phyloP scores from a whole-genome alignment of 805 yeast species.

The Tetrapisispora iriomotensis region DNA sequence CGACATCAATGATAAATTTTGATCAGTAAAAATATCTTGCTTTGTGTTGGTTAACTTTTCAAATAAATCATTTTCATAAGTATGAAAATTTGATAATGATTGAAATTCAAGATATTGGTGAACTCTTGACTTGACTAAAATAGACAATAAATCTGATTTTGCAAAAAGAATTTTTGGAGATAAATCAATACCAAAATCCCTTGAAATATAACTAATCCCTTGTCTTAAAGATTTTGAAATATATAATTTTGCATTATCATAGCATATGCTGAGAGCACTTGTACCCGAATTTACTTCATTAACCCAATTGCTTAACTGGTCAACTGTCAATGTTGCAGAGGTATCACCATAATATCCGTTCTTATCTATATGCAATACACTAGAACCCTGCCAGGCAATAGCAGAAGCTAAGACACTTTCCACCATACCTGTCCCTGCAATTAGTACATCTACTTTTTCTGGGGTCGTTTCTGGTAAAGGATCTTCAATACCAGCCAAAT shows the following conservation, averaged over 20 bases:
- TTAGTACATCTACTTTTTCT: conserved; percentile 75
- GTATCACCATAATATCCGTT: conserved; percentile 84
- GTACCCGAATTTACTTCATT: conserved; percentile 45
- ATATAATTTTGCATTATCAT: conserved; percentile 67
- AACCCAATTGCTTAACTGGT: conserved; percentile 80
- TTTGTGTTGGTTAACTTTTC: conserved; percentile 79
- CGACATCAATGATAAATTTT: conserved; percentile 58
- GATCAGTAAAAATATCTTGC: conserved; percentile 89
- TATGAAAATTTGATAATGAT: conserved; percentile 78
- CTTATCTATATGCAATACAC: conserved; percentile 79
- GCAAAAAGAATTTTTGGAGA: conserved; percentile 85
- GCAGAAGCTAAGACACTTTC: conserved; percentile 90
- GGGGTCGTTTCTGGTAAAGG: conserved; percentile 54
- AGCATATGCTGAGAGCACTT: conserved; percentile 31
- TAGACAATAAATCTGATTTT: conserved; percentile 71
- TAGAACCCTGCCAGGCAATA: conserved; percentile 96
- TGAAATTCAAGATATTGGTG: conserved; percentile 89
- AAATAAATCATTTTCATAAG: conserved; percentile 86
- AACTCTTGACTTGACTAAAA: conserved; percentile 76
- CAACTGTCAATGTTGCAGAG: conserved; percentile 75
- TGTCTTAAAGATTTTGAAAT: conserved; percentile 51
- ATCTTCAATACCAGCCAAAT: conserved; percentile 67
- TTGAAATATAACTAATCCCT: conserved; percentile 37
- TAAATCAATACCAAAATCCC: conserved; percentile 79
- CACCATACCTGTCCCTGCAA: conserved; percentile 85